Evolutionary conservation across 1,284 basidiomycete species (phyloP).

Genomic region (Phlebopus sp.): DNA sequence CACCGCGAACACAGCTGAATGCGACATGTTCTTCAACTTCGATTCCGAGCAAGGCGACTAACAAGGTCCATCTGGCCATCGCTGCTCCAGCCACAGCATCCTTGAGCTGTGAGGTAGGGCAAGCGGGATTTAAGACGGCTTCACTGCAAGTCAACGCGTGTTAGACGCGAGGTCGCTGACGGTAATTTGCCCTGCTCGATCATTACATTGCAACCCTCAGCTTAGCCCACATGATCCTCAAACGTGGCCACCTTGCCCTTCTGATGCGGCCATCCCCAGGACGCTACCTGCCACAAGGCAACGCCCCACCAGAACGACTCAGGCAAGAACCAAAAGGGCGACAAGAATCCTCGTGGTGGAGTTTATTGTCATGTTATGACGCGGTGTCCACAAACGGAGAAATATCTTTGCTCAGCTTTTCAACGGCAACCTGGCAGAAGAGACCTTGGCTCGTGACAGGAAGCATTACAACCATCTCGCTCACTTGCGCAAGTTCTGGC

Average conservation of each 20-base stretch:
- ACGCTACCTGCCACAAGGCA: slow-evolving; percentile 1
- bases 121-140: slow-evolving; percentile 14
- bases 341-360: too few species aligned
- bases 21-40: not conserved
- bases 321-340: not conserved
- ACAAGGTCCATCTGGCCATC: not conserved
- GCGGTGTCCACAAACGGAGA: slow-evolving; percentile 1
- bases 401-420: slow-evolving; percentile 14
- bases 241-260: slow-evolving; percentile 19
- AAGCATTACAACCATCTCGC: slow-evolving; percentile 23
- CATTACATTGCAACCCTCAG: slow-evolving; percentile 24
- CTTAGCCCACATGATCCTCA: slow-evolving; percentile 17
- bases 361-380: not conserved
- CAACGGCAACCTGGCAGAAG: slow-evolving; percentile 2
- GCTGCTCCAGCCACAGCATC: not conserved
- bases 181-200: slow-evolving; percentile 22
- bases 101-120: not conserved
- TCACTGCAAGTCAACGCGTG: slow-evolving; percentile 22
- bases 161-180: slow-evolving; percentile 29
- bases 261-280: slow-evolving; percentile 6
- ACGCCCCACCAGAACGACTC: slow-evolving; percentile 3
- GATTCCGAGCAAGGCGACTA: slow-evolving; percentile 4
- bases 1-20: not conserved
- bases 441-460: slow-evolving; percentile 16
- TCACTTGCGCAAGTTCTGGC: slow-evolving; percentile 29